Conservation (phyloP, 1,284 basidiomycete species). For the Apiotrichum montevideense region DNA sequence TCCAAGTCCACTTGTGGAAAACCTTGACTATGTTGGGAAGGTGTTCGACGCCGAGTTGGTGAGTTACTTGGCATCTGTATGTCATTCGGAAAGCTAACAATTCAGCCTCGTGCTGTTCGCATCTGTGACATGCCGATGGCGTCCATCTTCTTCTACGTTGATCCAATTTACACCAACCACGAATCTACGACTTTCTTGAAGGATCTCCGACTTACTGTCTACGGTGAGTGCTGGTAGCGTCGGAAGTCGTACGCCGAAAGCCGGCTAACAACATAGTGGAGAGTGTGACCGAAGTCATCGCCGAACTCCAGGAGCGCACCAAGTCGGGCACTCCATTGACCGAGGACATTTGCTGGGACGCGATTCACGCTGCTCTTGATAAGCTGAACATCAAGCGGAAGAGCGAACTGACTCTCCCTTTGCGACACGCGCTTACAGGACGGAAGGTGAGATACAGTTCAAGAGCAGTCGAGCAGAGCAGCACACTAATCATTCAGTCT, state of each 20-base stretch:
- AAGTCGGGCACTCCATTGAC: constrained; percentile 23
- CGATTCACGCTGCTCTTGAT: constrained; percentile 52
- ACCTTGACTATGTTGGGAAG: constrained; percentile 32
- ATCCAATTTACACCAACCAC: constrained; percentile 55
- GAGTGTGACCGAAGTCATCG: neutral
- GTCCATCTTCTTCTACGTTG: constrained; percentile 68
- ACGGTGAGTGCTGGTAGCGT: constrained; percentile 45
- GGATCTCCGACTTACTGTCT: constrained; percentile 48
- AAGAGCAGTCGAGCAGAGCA: too few species aligned
- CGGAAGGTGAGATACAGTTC: constrained; percentile 56
- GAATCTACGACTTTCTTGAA: constrained; percentile 58
- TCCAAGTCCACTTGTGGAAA: constrained; percentile 30
- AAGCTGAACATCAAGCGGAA: constrained; percentile 51
- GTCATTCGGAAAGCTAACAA: neutral
- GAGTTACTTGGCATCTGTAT: constrained; percentile 8
- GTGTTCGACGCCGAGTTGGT: constrained; percentile 45
- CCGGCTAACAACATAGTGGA: too few species aligned
- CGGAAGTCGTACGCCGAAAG: too few species aligned
- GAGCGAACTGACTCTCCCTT: constrained; percentile 57
- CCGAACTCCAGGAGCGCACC: constrained; percentile 3
- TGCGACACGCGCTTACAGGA: constrained; percentile 71
- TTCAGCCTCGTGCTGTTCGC: constrained; percentile 62
- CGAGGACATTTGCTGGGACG: constrained; percentile 41
- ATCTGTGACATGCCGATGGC: constrained; percentile 61
- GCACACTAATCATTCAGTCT: constrained; percentile 8